Conservation (phyloP, 1,284 basidiomycete genomes). For the Phellinidium pouzarii region DNA sequence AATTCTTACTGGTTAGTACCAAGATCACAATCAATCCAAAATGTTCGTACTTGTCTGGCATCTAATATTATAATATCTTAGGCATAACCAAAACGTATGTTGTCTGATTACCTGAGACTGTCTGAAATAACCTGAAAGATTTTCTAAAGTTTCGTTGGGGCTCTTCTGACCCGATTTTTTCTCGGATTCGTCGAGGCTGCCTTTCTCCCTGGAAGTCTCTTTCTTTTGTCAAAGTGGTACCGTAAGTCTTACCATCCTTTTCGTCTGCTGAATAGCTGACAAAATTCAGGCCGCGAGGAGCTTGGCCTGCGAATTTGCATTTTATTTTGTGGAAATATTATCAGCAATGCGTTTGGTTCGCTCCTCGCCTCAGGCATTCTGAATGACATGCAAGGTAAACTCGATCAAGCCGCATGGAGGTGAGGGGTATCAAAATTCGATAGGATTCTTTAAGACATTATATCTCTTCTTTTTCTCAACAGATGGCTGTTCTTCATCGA, state of each 20-base stretch:
- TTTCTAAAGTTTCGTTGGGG: conserved; percentile 50
- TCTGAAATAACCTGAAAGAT: conserved; percentile 21
- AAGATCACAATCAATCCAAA: background rate
- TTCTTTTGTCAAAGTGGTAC: conserved; percentile 27
- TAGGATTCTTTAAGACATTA: background rate
- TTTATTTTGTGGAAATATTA: conserved; percentile 41
- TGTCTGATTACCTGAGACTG: conserved; percentile 14
- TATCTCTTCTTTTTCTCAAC: too few relatives aligned
- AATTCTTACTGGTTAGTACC: background rate
- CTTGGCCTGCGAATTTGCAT: conserved; percentile 29
- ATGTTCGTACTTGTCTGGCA: conserved; percentile 20
- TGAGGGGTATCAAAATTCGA: conserved; percentile 6
- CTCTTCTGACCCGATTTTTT: conserved; percentile 69
- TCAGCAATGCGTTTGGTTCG: conserved; percentile 46
- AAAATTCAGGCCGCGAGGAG: conserved; percentile 17
- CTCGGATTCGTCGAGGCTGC: conserved; percentile 41
- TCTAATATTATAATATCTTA: conserved; percentile 17
- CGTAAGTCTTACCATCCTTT: background rate
- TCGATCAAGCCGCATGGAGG: conserved; percentile 38
- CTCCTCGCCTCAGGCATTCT: conserved; percentile 32
- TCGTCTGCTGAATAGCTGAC: background rate
- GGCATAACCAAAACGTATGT: conserved; percentile 52
- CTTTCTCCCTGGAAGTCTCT: conserved; percentile 24
- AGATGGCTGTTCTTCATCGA: conserved; percentile 21
- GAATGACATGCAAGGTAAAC: conserved; percentile 40